Percentiles rank a stretch among this genome's conserved stretches.
Evolutionary conservation across 2,329 filamentous ascomycete genomes (phyloP).

Genomic region (Fusarium buxicola): DNA sequence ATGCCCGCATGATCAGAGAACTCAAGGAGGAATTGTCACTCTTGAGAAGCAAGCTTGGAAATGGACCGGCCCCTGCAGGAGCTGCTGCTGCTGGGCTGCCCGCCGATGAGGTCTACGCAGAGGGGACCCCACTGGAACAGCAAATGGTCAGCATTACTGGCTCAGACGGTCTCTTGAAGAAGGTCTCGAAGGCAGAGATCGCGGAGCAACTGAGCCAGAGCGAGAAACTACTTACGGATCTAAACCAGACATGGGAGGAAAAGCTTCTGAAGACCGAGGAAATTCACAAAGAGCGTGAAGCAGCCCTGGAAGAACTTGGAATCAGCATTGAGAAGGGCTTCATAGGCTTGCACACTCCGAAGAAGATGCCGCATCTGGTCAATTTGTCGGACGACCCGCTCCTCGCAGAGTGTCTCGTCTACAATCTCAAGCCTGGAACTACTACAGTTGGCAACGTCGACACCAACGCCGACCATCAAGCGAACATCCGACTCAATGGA

Average conservation of each 20-base stretch:
- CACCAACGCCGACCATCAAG: constrained; percentile 76
- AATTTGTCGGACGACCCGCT: constrained; percentile 96
- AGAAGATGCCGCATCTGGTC: constrained; percentile 99
- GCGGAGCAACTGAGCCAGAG: constrained; percentile 95
- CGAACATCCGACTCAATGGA: constrained; percentile 93
- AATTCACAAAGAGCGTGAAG: constrained; percentile 97
- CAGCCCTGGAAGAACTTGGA: constrained; percentile 93
- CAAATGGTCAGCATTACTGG: constrained; percentile 96
- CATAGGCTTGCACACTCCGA: constrained; percentile 92
- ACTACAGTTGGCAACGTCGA: constrained; percentile 97
- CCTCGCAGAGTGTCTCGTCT: constrained; percentile 94
- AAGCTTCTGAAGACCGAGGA: constrained; percentile 95
- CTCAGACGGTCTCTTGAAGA: constrained; percentile 86
- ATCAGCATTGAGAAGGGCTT: constrained; percentile 99
- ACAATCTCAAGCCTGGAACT: constrained; percentile 95
- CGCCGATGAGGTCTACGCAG: constrained; percentile 86
- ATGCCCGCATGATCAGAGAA: constrained; percentile 98
- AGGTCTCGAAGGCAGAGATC: constrained; percentile 98
- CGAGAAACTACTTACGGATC: constrained; percentile 93
- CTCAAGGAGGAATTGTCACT: constrained; percentile 93
- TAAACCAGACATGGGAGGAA: constrained; percentile 99
- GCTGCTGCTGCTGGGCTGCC: constrained; percentile 63
- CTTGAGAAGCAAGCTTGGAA: constrained; percentile 85
- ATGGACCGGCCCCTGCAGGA: constrained; percentile 57
- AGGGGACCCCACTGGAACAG: constrained; percentile 91